Conservation (phyloP, 257 asterid species). For the Primulina huaijiensis region DNA sequence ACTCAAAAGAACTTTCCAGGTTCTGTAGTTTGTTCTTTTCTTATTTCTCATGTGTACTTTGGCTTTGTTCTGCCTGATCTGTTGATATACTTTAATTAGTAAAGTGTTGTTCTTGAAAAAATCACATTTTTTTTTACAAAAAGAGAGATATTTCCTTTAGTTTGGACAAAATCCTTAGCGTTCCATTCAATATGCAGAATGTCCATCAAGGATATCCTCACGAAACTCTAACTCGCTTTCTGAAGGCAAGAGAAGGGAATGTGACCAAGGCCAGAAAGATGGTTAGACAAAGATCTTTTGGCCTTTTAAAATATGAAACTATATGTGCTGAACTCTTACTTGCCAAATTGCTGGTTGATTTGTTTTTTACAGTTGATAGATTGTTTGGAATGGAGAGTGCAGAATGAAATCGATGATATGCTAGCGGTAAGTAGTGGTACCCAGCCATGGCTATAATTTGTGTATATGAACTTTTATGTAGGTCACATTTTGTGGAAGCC, state of each 20-base stretch:
- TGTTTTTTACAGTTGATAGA: constrained; percentile 53
- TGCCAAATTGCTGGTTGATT: constrained; percentile 23
- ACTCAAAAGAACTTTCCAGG: constrained; percentile 57
- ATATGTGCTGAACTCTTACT: constrained; percentile 21
- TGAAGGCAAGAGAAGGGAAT: constrained; percentile 69
- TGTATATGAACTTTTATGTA: not conserved
- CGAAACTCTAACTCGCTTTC: constrained; percentile 55
- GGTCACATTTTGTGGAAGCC: not conserved
- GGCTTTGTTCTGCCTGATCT: constrained; percentile 22
- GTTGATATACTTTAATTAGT: constrained; percentile 11
- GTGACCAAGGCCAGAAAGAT: constrained; percentile 62
- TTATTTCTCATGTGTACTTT: not conserved
- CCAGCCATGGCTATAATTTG: not conserved
- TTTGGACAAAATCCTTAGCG: constrained; percentile 5
- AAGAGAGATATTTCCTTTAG: not conserved
- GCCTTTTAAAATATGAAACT: constrained; percentile 5
- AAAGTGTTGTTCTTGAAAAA: not conserved
- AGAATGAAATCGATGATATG: constrained; percentile 65
- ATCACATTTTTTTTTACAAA: too few relatives aligned
- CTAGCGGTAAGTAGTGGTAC: constrained; percentile 44
- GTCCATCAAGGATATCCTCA: constrained; percentile 64
- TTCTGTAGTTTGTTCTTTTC: constrained; percentile 20
- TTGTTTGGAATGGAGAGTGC: constrained; percentile 63
- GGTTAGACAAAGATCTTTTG: constrained; percentile 36
- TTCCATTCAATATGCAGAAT: constrained; percentile 42